Base-by-base conservation (phyloP, 768 basidiomycete genomes). In the Austroboletus festivus region DNA sequence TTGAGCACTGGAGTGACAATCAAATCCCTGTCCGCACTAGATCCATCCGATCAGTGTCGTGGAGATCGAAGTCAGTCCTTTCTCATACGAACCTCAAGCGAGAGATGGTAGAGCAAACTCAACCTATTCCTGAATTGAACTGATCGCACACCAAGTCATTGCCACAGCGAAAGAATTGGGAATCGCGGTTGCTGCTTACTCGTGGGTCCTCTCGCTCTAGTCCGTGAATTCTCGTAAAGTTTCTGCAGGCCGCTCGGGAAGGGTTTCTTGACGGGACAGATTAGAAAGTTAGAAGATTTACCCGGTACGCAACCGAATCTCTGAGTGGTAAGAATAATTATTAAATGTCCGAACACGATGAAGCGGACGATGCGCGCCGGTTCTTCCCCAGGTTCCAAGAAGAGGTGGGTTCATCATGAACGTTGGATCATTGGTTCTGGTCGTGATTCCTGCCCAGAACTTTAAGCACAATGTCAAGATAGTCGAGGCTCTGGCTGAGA, bases 51-150 rank as follows among this genome's bases (percentile, higher is more conserved):
- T 85, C 48, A 71, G 78, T 12, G 71, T 77, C 15, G 79, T 82
- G 8, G 84, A 88, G 61, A 83, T 86, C 44, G 86, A 88, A 61
- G 67, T 83, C 35, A 83, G 80, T 56, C 74, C 79, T 2, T 84
- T 80, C 74, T 71, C 76, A 2, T 81, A 80, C 44, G 79, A 80
- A 50, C 68, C 71, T 20, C 71, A 80, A 44, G 73, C 79, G 15
- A 73, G 72, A 54, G 68, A 73, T 16, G 73, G 74, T 72, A 31
- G 21, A 42, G 7, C 9, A 11, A 6, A 13, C n/a, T n/a, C n/a
- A n/a, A n/a, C n/a, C n/a, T n/a, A n/a, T n/a, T n/a, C n/a, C 28
- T 28, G 28, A 28, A 12, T 28, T 38, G 16, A 21, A 35, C 35
- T 54, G 13, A 56, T 30, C 22, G 3, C n/a, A 3, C 19, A 18